phyloP scores from a whole-genome alignment of 805 yeast species.

The Hanseniaspora lachancei region DNA sequence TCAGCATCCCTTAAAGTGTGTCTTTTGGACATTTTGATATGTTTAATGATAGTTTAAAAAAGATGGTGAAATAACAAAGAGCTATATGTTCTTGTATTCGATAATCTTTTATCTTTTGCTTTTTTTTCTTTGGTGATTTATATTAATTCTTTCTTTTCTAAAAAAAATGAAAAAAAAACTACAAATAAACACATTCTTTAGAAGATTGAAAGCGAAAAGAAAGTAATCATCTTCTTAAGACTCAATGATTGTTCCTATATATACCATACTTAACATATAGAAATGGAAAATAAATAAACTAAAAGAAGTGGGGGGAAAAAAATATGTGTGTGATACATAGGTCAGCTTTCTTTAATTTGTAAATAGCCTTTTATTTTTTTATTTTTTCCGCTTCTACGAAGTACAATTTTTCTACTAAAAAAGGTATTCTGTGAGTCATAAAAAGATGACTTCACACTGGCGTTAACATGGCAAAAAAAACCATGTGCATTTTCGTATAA shows the following conservation, averaged over 20 bases:
- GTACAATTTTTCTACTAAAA: no score
- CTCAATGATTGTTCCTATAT: background rate
- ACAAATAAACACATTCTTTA: background rate
- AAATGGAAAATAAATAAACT: background rate
- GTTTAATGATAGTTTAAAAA: background rate
- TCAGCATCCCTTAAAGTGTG: slow-evolving; percentile 19
- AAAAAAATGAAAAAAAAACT: no score
- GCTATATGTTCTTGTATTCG: background rate
- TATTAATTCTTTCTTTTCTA: background rate
- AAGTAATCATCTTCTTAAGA: background rate
- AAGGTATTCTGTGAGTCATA: slow-evolving; percentile 1
- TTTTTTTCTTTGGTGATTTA: background rate
- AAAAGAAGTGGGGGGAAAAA: background rate
- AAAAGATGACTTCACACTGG: slow-evolving; percentile 10
- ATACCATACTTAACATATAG: background rate
- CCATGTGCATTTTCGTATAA: background rate
- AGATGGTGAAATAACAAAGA: background rate
- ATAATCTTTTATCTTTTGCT: background rate
- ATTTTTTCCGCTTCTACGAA: no score
- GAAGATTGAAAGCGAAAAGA: background rate
- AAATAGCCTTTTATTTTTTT: no score
- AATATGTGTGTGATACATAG: background rate
- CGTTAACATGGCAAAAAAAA: background rate
- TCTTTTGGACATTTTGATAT: slow-evolving; percentile 3
- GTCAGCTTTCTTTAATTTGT: background rate